Base-by-base conservation (phyloP, 805 yeast species). In the Pichia membranifaciens region DNA sequence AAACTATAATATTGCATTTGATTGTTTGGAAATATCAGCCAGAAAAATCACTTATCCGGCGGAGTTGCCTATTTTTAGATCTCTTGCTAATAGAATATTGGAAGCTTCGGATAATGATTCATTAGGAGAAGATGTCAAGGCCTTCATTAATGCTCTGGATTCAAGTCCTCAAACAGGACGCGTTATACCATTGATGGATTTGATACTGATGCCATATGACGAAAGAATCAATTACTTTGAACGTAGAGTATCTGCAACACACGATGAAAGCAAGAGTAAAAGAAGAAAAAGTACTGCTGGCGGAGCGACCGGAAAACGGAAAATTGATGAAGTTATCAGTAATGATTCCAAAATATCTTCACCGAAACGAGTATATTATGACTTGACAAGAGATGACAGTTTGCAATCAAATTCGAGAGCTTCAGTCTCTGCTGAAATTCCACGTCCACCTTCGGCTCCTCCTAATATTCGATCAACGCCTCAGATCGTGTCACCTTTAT, bases 1-100 rank as follows among this genome's bases (percentile, higher is more conserved):
- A 44, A 65, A 71, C 39, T 79, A 78, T 25, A 62, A 76, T 36
- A 66, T 69, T 33, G 79, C 84, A 2, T 79, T 79, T 58, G 79
- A 76, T 49, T 69, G 76, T 13, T 71, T 75, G 48, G 83, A 80
- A 55, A 65, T 73, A 40, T 78, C 84, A 13, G 12, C 40, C 3
- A 47, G 46, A n/a, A 52, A 52, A 49, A 28, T 47, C 7, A 13
- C 7, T 6, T 25, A 36, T 10, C 39, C 46, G 15, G 13, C 43
- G 13, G 31, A 31, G 2, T 18, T 51, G 28, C 50, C 54, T 16
- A 15, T 39, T 4, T 39, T 48, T 16, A 37, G 32, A n/a, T 20
- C 25, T 8, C 17, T 42, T 15, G 43, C 48, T 21, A 28, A 10
- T 17, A 25, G 33, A 17, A 35, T 51, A 17, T 16, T 21, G 13